phyloP scores from a whole-genome alignment of 2,329 filamentous ascomycete species.

The Chrysosporium queenslandicum region DNA sequence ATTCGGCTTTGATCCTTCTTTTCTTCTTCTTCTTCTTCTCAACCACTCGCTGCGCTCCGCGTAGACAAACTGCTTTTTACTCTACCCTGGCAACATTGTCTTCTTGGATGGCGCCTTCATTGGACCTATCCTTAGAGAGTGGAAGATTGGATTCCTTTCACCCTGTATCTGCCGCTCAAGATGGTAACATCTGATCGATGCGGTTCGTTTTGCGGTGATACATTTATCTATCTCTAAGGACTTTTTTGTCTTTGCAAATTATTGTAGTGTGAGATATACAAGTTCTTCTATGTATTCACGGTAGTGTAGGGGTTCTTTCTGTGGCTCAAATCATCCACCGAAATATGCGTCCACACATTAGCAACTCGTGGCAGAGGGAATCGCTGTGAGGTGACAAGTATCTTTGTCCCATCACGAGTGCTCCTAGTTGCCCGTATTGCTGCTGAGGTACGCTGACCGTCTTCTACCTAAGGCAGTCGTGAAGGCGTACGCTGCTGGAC shows the following conservation, averaged over 20 bases:
- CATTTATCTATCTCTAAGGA: slow-evolving; percentile 46
- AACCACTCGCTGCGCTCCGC: slow-evolving; percentile 36
- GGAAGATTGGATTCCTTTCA: slow-evolving; percentile 52
- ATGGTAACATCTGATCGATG: slow-evolving; percentile 61
- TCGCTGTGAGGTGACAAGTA: too few species aligned
- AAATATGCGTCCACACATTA: too few species aligned
- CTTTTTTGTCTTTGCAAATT: background rate
- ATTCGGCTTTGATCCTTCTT: background rate
- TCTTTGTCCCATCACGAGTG: too few species aligned
- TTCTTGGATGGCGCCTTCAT: slow-evolving; percentile 40
- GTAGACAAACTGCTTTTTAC: slow-evolving; percentile 31
- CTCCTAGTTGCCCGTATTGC: too few species aligned
- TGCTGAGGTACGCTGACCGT: too few species aligned
- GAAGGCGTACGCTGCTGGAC: slow-evolving; percentile 13
- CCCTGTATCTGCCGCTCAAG: slow-evolving; percentile 84
- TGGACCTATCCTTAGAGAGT: slow-evolving; percentile 47
- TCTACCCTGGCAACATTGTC: slow-evolving; percentile 24
- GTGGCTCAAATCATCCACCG: too few species aligned
- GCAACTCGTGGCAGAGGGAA: too few species aligned
- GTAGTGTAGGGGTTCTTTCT: background rate
- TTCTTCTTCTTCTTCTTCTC: slow-evolving; percentile 16
- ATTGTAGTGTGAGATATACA: background rate
- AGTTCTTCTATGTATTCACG: background rate
- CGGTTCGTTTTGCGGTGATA: slow-evolving; percentile 73
- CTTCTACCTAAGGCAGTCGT: too few species aligned